Evolutionary conservation across 1,284 basidiomycete genomes (phyloP).

Genomic region (Sphagnurus paluster): DNA sequence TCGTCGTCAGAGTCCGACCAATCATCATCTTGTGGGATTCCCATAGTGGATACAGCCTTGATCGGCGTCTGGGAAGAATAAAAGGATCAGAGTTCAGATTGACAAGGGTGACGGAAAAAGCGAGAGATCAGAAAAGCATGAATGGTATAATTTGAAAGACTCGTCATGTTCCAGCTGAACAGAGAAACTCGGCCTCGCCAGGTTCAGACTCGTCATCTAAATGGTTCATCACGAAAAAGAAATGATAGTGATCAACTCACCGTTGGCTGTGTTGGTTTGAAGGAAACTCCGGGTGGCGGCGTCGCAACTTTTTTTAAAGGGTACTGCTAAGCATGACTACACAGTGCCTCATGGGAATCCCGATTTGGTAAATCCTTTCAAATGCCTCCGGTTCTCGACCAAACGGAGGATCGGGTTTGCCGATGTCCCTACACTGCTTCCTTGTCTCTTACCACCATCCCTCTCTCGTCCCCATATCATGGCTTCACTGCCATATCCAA

Average conservation of each 20-base stretch:
- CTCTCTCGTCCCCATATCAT: slow-evolving; percentile 21
- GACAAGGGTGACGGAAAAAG: slow-evolving; percentile 23
- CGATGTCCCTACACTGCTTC: slow-evolving; percentile 18
- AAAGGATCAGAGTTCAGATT: slow-evolving; percentile 18
- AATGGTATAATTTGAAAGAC: slow-evolving; percentile 71
- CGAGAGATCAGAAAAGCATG: slow-evolving; percentile 79
- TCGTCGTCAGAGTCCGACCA: slow-evolving; percentile 82
- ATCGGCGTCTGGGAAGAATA: slow-evolving; percentile 18
- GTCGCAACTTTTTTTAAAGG: slow-evolving; percentile 24
- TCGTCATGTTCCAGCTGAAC: slow-evolving; percentile 60
- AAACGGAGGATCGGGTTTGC: slow-evolving; percentile 22
- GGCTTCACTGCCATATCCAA: slow-evolving; percentile 27
- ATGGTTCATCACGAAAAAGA: slow-evolving; percentile 55
- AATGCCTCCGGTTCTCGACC: too few relatives aligned
- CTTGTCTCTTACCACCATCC: slow-evolving; percentile 23
- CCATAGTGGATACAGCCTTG: slow-evolving; percentile 29
- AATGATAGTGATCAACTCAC: slow-evolving; percentile 25
- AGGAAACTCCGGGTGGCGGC: slow-evolving; percentile 12
- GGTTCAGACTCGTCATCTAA: slow-evolving; percentile 91
- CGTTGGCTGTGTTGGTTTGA: slow-evolving; percentile 17
- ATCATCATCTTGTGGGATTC: slow-evolving; percentile 46
- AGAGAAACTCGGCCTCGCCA: slow-evolving; percentile 60
- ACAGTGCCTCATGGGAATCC: slow-evolving; percentile 15
- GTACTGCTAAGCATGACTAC: slow-evolving; percentile 27
- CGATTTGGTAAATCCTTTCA: slow-evolving; percentile 19